Evolutionary conservation across 2,329 filamentous ascomycete species (phyloP).

Genomic region (Aureobasidium sp.): DNA sequence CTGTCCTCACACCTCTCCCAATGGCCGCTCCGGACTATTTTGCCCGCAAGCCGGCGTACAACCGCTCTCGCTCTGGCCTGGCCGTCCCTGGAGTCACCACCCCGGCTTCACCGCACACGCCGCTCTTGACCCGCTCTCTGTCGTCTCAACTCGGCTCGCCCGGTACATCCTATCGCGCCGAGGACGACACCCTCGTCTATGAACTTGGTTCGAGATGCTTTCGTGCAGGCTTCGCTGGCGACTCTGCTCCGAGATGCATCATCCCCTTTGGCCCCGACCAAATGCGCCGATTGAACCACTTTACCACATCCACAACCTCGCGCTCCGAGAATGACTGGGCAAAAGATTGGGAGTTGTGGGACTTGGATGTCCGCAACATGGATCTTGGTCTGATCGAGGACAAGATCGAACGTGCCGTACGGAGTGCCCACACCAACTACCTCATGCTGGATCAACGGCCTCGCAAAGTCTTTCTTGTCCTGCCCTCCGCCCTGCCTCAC

Average conservation of each 20-base stretch:
- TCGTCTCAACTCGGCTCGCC: conserved; percentile 54
- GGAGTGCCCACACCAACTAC: conserved; percentile 75
- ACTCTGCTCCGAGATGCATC: conserved; percentile 64
- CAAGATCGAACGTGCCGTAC: conserved; percentile 73
- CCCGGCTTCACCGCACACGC: conserved; percentile 49
- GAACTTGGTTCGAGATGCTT: conserved; percentile 76
- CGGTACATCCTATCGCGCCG: conserved; percentile 47
- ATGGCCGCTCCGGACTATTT: conserved; percentile 16
- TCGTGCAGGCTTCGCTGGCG: conserved; percentile 79
- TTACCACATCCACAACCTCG: conserved; percentile 51
- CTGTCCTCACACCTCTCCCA: not conserved
- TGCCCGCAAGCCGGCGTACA: conserved; percentile 10
- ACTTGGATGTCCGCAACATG: conserved; percentile 61
- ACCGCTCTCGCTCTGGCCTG: not conserved
- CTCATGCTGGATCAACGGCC: conserved; percentile 58
- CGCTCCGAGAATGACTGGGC: conserved; percentile 56
- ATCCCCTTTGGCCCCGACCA: conserved; percentile 68
- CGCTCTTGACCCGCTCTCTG: conserved; percentile 54
- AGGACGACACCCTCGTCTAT: conserved; percentile 75
- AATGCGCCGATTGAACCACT: conserved; percentile 73
- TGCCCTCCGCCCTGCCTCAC: conserved; percentile 72
- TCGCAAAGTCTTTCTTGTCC: conserved; percentile 63
- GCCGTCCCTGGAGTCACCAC: conserved; percentile 42
- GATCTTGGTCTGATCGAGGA: conserved; percentile 79
- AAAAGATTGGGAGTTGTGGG: conserved; percentile 67